Base-by-base conservation (phyloP, 768 basidiomycete species). In the Boletus huronensis region DNA sequence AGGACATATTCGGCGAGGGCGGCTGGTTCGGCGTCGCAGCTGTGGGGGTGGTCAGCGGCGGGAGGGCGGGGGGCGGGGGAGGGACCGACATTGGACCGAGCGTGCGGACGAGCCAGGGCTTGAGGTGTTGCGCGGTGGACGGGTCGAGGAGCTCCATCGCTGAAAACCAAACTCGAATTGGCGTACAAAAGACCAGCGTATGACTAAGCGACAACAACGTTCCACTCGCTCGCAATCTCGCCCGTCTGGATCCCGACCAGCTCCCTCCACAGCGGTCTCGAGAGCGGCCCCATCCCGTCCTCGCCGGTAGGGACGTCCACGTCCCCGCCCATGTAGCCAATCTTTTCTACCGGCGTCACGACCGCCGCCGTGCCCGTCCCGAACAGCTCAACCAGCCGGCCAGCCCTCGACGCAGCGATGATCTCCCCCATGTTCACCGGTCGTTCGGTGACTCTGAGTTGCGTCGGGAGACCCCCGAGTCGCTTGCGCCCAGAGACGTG, bases 11-110 rank as follows among this genome's bases (percentile, higher is more conserved):
- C 93, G 5, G 92, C 87, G 48, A 98, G 84, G 31, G 93, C 92
- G 29, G 85, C 83, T 29, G 96, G 94, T 68, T 98, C 96, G 39
- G 96, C 96, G 69, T 98, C 96, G 71, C 93, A 96, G 80, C 95
- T 97, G 53, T 0, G 21, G 9, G n/a, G 21, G 1, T 2, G 13
- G 47, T 59, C 9, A 62, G 51, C 6, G n/a, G 47, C 14, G 6
- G 14, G 28, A 4, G 2, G 21, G 10, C 21, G 42, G 50, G 10
- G 25, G 42, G 50, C 32, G 52, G 36, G 56, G 19, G 36, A 1
- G 6, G 4, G 34, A 60, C 49, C 25, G 26, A 94, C 94, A 98
- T 93, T 58, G 94, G 94, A 70, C 93, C 93, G 39, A 98, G 82
- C 0, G 88, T 90, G 58, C 82, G 80, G 44, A 93, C 79, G 42